Evolutionary conservation across 2,329 filamentous ascomycete species (phyloP).

Genomic region (Trichoderma atroviride): DNA sequence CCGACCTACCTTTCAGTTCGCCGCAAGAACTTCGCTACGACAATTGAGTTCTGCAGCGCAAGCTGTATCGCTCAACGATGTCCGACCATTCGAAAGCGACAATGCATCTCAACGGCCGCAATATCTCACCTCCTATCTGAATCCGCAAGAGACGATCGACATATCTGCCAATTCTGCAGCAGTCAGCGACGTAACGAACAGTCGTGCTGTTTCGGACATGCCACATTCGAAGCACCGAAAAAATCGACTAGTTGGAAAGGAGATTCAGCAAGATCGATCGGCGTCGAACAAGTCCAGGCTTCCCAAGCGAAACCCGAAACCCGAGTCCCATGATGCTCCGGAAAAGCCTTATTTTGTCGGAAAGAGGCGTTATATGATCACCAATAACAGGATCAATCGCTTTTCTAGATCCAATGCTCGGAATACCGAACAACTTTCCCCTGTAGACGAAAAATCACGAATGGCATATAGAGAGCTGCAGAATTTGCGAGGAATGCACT

Average conservation of each 20-base stretch:
- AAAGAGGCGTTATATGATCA: constrained; percentile 20
- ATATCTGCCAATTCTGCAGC: background rate
- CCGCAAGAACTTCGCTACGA: background rate
- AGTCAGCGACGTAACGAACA: background rate
- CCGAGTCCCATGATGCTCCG: background rate
- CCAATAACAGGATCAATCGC: constrained; percentile 15
- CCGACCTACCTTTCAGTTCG: background rate
- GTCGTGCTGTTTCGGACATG: background rate
- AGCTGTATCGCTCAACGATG: background rate
- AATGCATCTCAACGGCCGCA: background rate
- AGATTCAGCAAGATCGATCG: background rate
- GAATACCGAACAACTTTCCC: constrained; percentile 3
- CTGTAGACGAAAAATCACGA: background rate
- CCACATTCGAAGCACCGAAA: background rate
- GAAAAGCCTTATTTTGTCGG: background rate
- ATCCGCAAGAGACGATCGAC: background rate
- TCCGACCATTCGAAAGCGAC: background rate
- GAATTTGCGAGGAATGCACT: constrained; percentile 27
- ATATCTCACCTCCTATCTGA: background rate
- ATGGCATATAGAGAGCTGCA: background rate
- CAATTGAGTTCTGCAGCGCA: constrained; percentile 5
- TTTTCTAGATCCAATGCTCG: background rate
- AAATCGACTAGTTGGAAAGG: background rate
- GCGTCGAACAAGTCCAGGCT: background rate
- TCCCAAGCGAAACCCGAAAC: background rate